phyloP scores from a whole-genome alignment of 495 filamentous ascomycete species.

The Amniculicola lignicola region DNA sequence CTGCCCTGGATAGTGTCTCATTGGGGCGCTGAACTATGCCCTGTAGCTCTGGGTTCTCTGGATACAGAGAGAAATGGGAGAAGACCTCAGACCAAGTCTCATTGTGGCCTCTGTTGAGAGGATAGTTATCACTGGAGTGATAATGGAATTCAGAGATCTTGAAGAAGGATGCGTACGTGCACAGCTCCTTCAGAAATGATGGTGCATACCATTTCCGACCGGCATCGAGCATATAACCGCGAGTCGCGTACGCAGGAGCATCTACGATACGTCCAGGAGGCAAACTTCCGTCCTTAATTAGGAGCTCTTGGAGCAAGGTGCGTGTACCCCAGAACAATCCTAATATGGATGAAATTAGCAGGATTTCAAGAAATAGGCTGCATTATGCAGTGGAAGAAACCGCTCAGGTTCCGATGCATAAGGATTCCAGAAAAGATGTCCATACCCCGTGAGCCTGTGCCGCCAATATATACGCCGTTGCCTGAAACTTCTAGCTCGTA shows the following conservation, averaged over 20 bases:
- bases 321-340: constrained; percentile 60
- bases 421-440: too few relatives aligned
- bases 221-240: constrained; percentile 55
- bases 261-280: constrained; percentile 42
- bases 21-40: constrained; percentile 49
- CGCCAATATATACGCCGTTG: constrained; percentile 42
- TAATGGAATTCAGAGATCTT: constrained; percentile 59
- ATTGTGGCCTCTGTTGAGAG: constrained; percentile 53
- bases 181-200: constrained; percentile 54
- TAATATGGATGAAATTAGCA: too few relatives aligned
- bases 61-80: constrained; percentile 51
- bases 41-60: constrained; percentile 43
- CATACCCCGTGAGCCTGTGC: constrained; percentile 52
- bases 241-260: constrained; percentile 48
- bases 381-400: too few relatives aligned
- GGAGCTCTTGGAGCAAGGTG: constrained; percentile 50
- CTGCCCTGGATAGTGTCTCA: constrained; percentile 48
- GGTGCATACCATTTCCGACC: constrained; percentile 57
- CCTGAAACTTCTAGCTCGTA: constrained; percentile 44
- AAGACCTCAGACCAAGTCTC: constrained; percentile 52
- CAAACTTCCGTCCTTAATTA: constrained; percentile 40
- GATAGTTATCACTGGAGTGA: constrained; percentile 57
- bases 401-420: too few relatives aligned
- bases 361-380: too few relatives aligned
- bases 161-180: constrained; percentile 56